Conservation (phyloP, 2,329 filamentous ascomycete genomes). For the Aspergillus quadrilineatus region DNA sequence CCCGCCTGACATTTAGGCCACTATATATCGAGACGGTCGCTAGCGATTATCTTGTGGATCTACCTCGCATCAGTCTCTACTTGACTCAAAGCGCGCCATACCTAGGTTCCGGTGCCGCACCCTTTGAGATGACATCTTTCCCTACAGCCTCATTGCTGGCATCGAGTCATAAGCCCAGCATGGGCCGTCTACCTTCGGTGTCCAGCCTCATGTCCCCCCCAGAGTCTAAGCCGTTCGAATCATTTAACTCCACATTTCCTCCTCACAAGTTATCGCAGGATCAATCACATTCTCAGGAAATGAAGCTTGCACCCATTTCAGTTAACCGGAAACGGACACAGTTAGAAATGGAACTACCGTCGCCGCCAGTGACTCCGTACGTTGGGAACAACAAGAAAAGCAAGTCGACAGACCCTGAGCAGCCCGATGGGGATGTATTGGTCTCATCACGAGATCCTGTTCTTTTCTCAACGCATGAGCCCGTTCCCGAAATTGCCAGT, state of each 20-base stretch:
- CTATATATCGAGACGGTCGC: slow-evolving; percentile 2
- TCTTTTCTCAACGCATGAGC: slow-evolving; percentile 43
- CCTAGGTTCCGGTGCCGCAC: neutral
- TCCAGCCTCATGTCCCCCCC: slow-evolving; percentile 49
- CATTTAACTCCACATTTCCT: slow-evolving; percentile 35
- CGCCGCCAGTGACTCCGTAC: slow-evolving; percentile 48
- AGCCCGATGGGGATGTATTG: slow-evolving; percentile 30
- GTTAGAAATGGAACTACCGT: slow-evolving; percentile 46
- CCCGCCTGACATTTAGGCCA: neutral
- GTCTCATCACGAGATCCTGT: slow-evolving; percentile 39
- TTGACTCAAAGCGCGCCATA: neutral
- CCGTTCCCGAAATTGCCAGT: slow-evolving; percentile 31
- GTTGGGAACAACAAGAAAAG: slow-evolving; percentile 42
- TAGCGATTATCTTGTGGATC: slow-evolving; percentile 1
- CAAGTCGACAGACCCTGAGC: slow-evolving; percentile 34
- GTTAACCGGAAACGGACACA: slow-evolving; percentile 42
- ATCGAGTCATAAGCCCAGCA: slow-evolving; percentile 30
- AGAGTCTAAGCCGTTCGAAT: slow-evolving; percentile 53
- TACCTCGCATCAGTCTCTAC: neutral
- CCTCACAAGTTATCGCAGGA: slow-evolving; percentile 32
- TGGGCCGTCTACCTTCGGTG: slow-evolving; percentile 45
- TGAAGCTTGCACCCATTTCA: slow-evolving; percentile 44
- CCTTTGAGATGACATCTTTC: slow-evolving; percentile 30
- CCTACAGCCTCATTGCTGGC: slow-evolving; percentile 23
- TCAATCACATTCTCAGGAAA: slow-evolving; percentile 28